Evolutionary conservation across 2,329 filamentous ascomycete species (phyloP).

Genomic region (Domatiomyces catenatus): DNA sequence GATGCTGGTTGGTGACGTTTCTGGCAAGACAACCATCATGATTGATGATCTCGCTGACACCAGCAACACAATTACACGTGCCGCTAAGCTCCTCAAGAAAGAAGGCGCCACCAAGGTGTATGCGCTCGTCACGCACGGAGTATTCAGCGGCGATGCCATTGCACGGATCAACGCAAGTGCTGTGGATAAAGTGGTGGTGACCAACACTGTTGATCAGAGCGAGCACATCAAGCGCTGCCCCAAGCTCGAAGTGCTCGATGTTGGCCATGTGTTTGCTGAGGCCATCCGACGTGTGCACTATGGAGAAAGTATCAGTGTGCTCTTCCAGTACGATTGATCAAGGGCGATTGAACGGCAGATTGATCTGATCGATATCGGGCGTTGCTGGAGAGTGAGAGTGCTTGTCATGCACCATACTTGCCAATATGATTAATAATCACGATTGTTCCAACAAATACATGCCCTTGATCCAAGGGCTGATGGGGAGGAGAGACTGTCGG

Average conservation of each 20-base stretch:
- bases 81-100: conserved; percentile 90
- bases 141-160: conserved; percentile 89
- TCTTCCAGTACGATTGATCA: conserved; percentile 65
- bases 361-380: background rate
- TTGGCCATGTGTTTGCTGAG: conserved; percentile 80
- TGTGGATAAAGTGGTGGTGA: conserved; percentile 85
- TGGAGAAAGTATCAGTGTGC: conserved; percentile 89
- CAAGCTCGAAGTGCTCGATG: conserved; percentile 83
- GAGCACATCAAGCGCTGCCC: conserved; percentile 63
- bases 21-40: conserved; percentile 67
- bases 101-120: conserved; percentile 80
- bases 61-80: conserved; percentile 89
- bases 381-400: too few species aligned
- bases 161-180: conserved; percentile 84
- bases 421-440: too few species aligned
- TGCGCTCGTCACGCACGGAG: conserved; percentile 84
- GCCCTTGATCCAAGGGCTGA: too few species aligned
- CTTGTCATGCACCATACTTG: too few species aligned
- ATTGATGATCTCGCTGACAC: conserved; percentile 93
- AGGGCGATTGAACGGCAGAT: background rate
- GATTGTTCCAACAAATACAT: too few species aligned
- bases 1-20: conserved; percentile 85
- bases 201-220: conserved; percentile 82
- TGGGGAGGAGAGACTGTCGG: too few species aligned
- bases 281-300: conserved; percentile 91